phyloP scores from a whole-genome alignment of 768 basidiomycete species.

The Daedaleopsis sinensis region DNA sequence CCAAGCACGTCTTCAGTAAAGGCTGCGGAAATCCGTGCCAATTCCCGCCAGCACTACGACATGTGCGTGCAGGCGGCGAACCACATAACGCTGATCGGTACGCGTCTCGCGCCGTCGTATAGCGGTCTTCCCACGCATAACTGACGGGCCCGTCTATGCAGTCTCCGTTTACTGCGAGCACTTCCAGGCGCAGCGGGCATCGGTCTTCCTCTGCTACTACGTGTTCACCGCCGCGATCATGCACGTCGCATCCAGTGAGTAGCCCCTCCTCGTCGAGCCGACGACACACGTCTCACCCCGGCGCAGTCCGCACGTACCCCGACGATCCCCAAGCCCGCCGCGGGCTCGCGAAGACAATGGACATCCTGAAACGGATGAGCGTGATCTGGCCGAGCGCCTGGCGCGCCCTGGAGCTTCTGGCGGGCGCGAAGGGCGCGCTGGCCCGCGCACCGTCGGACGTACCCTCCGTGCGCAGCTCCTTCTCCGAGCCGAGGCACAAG shows the following conservation, averaged over 20 bases:
- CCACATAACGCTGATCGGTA: slow-evolving; percentile 72
- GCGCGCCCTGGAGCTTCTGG: slow-evolving; percentile 72
- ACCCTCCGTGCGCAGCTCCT: slow-evolving; percentile 5
- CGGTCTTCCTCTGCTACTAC: slow-evolving; percentile 79
- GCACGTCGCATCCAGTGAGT: slow-evolving; percentile 69
- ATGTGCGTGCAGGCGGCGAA: slow-evolving; percentile 79
- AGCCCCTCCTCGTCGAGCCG: background rate
- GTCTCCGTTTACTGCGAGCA: slow-evolving; percentile 63
- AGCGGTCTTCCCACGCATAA: background rate
- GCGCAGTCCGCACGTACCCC: slow-evolving; percentile 61
- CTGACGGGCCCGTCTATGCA: slow-evolving; percentile 26
- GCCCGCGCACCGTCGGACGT: slow-evolving; percentile 16
- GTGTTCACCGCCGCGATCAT: slow-evolving; percentile 80
- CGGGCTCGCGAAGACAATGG: slow-evolving; percentile 69
- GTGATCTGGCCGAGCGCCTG: slow-evolving; percentile 77
- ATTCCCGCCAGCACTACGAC: slow-evolving; percentile 68
- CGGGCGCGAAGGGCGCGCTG: slow-evolving; percentile 54
- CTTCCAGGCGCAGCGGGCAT: slow-evolving; percentile 60
- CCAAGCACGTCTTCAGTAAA: slow-evolving; percentile 33
- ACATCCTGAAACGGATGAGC: slow-evolving; percentile 64
- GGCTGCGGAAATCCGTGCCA: slow-evolving; percentile 55
- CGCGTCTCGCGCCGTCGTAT: slow-evolving; percentile 18
- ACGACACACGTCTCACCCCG: background rate
- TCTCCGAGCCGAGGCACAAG: slow-evolving; percentile 47
- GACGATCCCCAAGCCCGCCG: slow-evolving; percentile 69